Base-by-base conservation (phyloP, 345 rosid genomes). In the Citrus maxima region DNA sequence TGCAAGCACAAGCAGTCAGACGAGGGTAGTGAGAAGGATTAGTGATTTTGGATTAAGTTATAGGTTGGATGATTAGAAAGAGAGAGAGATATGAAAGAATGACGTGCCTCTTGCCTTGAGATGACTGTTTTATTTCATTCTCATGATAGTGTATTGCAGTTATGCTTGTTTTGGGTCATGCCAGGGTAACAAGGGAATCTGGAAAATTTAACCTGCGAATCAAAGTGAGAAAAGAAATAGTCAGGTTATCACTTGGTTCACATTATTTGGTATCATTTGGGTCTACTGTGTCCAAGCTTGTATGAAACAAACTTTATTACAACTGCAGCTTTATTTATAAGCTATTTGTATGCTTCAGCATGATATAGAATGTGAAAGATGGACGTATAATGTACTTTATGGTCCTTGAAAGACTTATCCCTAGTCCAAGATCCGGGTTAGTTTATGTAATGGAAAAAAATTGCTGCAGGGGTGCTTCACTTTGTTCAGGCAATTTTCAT, bases 401-500 rank as follows among this genome's bases (percentile, higher is more conserved):
- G 49, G 46, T 65, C 79, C 46, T 74, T 70, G 27, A 42, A 63
- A 34, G 28, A 19, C 24, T 14, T 49, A 68, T 77, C 30, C 24
- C 74, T 61, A 65, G 59, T 79, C 30, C 54, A 58, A 59, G 74
- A 42, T 67, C 78, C 65, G 73, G 81, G 61, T 70, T 40, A 55
- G 80, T 76, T 72, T 72, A 75, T 83, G 76, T 81, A 67, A 87
- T 87, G 58, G 78, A 85, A 80, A 73, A 67, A 73, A 67, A 73
- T 38, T 89, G 82, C 79, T 88, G 86, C 94, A 96, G 99, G 99
- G 90, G 94, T 70, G 82, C 82, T 78, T 85, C 88, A 75, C 88
- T 96, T 80, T 90, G 91, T 82, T 91, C 91, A 69, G 89, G 98
- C 51, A 80, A 84, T 82, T 88, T 87, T 80, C 99, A 96, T 77